Evolutionary conservation across 2,329 filamentous ascomycete genomes (phyloP).

Genomic region (Ophiostoma angusticollis): DNA sequence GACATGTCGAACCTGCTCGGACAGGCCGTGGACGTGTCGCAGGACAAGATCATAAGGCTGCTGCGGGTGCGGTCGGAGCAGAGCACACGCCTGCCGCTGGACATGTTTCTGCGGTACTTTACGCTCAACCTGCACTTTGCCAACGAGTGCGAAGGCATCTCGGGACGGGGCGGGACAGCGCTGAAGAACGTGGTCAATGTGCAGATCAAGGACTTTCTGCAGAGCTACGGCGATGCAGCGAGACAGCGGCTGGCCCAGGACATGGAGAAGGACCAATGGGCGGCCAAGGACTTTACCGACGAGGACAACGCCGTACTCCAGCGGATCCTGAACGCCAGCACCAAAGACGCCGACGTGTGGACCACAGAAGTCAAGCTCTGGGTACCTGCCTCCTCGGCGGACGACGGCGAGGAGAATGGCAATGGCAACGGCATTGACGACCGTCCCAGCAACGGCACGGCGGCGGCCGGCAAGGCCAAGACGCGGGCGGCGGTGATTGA

Average conservation of each 20-base stretch:
- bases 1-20: slow-evolving; percentile 68
- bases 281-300: slow-evolving; percentile 60
- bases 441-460: neutral
- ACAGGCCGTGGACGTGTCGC: slow-evolving; percentile 68
- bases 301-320: slow-evolving; percentile 46
- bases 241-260: slow-evolving; percentile 61
- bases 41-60: slow-evolving; percentile 63
- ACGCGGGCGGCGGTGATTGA: slow-evolving; percentile 65
- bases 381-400: slow-evolving; percentile 32
- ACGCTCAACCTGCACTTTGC: slow-evolving; percentile 71
- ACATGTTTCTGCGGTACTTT: slow-evolving; percentile 68
- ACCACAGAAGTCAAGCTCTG: slow-evolving; percentile 46
- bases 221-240: slow-evolving; percentile 55
- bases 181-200: slow-evolving; percentile 69
- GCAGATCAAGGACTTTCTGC: slow-evolving; percentile 71
- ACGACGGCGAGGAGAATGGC: slow-evolving; percentile 21
- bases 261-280: slow-evolving; percentile 75
- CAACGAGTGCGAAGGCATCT: slow-evolving; percentile 76
- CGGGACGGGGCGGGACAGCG: slow-evolving; percentile 60
- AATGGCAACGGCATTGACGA: slow-evolving; percentile 15
- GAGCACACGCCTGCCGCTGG: slow-evolving; percentile 51
- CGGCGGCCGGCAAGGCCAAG: slow-evolving; percentile 42
- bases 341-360: slow-evolving; percentile 57
- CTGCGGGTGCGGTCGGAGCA: slow-evolving; percentile 67
- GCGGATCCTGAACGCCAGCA: slow-evolving; percentile 56